Base-by-base conservation (phyloP, 306 rosid genomes). In the Vigna angularis region DNA sequence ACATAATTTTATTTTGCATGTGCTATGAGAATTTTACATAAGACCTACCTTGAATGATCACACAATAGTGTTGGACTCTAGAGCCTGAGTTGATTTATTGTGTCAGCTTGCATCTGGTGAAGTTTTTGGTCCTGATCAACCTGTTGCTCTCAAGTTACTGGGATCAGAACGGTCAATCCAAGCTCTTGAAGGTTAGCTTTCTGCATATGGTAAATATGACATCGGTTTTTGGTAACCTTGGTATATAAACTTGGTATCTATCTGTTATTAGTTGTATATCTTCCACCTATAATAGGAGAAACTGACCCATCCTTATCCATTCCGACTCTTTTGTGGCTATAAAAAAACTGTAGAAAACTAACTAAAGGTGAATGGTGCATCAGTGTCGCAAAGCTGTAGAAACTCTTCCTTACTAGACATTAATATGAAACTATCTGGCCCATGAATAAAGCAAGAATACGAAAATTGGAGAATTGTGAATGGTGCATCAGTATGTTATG, bases 61-160 rank as follows among this genome's bases (percentile, higher is more conserved):
- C 30, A 64, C 24, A 76, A 82, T 73, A 22, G 45, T 51, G 16
- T 61, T 66, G 38, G 66, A 69, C 30, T 34, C 38, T n/a, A 22
- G 5, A 71, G 11, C 74, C 74, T 86, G 77, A 80, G 62, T 72
- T 66, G 73, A 24, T 74, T 80, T 85, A 52, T 84, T 67, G 34
- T 79, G 45, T 30, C 89, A 95, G 99, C 87, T 95, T 76, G 99
- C 99, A 52, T 87, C 98, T 20, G 99, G 99, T 51, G 97, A 91
- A 87, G 98, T 93, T 83, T 95, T 93, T 22, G 99, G 99, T 78
- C 83, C 94, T 32, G 78, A 95, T 88, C 99, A 95, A 87, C 99
- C 99, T 10, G 18, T 95, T 70, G 95, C 98, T 11, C 85, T 95
- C 86, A 95, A 95, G 74, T 84, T 95, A 38, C 75, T 95, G 87